Evolutionary conservation across 2,329 filamentous ascomycete genomes (phyloP).

Genomic region (Monosporascus sp.): DNA sequence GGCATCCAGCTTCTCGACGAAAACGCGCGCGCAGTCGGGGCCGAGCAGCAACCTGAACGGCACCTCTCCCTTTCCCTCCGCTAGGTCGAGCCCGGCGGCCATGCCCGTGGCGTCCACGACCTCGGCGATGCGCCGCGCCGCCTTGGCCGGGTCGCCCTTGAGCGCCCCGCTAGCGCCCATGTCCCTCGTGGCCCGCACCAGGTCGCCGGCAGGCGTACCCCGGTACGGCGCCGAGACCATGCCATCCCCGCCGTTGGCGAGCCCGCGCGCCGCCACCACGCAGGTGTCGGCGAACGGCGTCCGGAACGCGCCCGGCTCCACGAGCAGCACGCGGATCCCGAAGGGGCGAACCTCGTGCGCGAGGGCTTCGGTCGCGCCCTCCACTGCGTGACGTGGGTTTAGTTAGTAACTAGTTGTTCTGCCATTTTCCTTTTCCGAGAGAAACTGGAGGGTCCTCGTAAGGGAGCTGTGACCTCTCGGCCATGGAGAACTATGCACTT

Average conservation of each 20-base stretch:
- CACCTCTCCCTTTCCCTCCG: too few relatives aligned
- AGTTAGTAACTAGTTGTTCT: too few relatives aligned
- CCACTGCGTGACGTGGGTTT: background rate
- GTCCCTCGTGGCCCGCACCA: background rate
- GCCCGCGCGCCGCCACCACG: background rate
- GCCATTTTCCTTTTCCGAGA: too few relatives aligned
- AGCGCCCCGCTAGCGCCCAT: background rate
- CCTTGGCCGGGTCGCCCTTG: constrained; percentile 1
- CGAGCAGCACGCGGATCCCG: constrained; percentile 9
- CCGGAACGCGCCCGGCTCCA: constrained; percentile 8
- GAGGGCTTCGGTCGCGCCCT: constrained; percentile 7
- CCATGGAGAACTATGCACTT: too few relatives aligned
- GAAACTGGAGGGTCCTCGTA: too few relatives aligned
- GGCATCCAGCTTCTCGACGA: background rate
- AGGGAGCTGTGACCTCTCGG: too few relatives aligned
- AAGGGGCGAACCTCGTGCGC: constrained; percentile 8
- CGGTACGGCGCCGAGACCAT: background rate
- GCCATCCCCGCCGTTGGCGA: background rate
- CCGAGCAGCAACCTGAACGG: background rate
- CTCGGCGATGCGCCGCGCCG: background rate
- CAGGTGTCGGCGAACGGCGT: constrained; percentile 5
- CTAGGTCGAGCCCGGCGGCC: background rate
- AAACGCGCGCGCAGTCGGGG: background rate
- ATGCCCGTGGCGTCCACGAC: background rate
- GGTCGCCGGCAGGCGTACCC: background rate